These are phyloP conservation scores for Gynandropsis gynandra DNA, from an alignment of 345 rosid species.

Conservation along the genomic window DNA sequence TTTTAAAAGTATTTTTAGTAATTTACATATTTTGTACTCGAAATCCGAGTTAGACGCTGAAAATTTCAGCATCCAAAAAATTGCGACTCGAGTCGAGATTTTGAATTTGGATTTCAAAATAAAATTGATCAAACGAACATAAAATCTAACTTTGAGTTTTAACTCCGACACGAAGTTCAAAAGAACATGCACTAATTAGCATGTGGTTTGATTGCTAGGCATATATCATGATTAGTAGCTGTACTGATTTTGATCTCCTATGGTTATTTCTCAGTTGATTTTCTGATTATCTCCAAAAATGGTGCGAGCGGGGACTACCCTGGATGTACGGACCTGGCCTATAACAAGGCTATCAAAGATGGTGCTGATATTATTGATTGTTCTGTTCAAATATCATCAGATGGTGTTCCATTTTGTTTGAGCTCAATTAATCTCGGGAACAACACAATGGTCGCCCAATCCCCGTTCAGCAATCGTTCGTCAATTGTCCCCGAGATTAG, in stretches of 20 bases:
- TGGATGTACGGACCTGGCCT: conserved; percentile 76
- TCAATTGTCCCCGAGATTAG: conserved; percentile 37
- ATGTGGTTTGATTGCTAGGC: neutral
- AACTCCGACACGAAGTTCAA: too few species aligned
- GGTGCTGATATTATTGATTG: conserved; percentile 78
- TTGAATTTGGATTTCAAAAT: too few species aligned
- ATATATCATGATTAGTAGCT: neutral
- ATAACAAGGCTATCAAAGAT: conserved; percentile 55
- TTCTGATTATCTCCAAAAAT: conserved; percentile 55
- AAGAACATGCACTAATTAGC: conserved; percentile 12
- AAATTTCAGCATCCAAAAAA: too few species aligned
- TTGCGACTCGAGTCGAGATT: too few species aligned
- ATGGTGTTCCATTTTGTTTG: conserved; percentile 61
- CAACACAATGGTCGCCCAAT: conserved; percentile 35
- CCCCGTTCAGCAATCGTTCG: conserved; percentile 35
- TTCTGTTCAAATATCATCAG: conserved; percentile 77
- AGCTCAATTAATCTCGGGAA: conserved; percentile 51
- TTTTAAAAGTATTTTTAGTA: too few species aligned
- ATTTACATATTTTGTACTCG: too few species aligned
- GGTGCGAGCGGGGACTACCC: conserved; percentile 97
- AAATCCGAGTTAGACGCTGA: too few species aligned
- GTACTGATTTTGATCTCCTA: neutral
- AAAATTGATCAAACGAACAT: too few species aligned
- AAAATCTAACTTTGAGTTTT: too few species aligned
- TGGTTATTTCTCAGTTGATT: conserved; percentile 34